These are phyloP conservation scores for Salinomyces thailandicus DNA, from an alignment of 2,329 filamentous ascomycete genomes.

Conservation along the genomic window DNA sequence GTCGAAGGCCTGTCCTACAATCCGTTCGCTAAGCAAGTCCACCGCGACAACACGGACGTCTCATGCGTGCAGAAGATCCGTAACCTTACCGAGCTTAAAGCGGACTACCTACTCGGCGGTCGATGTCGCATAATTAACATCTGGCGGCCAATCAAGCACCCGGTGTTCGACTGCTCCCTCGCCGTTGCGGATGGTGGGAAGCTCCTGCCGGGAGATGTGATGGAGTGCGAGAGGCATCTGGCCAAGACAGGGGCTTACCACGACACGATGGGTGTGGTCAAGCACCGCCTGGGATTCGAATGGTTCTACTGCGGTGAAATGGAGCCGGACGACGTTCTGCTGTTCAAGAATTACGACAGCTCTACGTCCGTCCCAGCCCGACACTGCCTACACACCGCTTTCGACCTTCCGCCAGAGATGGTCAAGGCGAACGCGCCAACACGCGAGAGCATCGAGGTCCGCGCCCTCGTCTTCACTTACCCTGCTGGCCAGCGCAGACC, in stretches of 20 bases:
- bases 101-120: conserved; percentile 14
- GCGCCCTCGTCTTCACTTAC: conserved; percentile 19
- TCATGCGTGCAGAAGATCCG: conserved; percentile 18
- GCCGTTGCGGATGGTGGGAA: conserved; percentile 19
- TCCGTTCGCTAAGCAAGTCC: conserved; percentile 22
- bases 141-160: conserved; percentile 16
- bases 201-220: conserved; percentile 15
- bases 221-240: conserved; percentile 12
- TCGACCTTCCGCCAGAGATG: conserved; percentile 15
- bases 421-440: conserved; percentile 13
- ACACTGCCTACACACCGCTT: conserved; percentile 17
- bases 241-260: conserved; percentile 12
- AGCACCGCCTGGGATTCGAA: conserved; percentile 18
- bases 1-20: conserved; percentile 18
- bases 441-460: conserved; percentile 20
- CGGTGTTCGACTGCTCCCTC: conserved; percentile 17
- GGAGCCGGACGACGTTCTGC: conserved; percentile 14
- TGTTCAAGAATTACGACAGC: conserved; percentile 21
- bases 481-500: conserved; percentile 10
- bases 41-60: conserved; percentile 21
- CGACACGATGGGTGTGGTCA: conserved; percentile 18
- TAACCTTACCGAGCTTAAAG: conserved; percentile 18
- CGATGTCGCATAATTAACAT: conserved; percentile 16
- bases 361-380: conserved; percentile 10
- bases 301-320: conserved; percentile 23